Evolutionary conservation across 345 rosid species (phyloP), one percentile per base, ranked within the genome.

Genomic region (Ricinus communis): DNA sequence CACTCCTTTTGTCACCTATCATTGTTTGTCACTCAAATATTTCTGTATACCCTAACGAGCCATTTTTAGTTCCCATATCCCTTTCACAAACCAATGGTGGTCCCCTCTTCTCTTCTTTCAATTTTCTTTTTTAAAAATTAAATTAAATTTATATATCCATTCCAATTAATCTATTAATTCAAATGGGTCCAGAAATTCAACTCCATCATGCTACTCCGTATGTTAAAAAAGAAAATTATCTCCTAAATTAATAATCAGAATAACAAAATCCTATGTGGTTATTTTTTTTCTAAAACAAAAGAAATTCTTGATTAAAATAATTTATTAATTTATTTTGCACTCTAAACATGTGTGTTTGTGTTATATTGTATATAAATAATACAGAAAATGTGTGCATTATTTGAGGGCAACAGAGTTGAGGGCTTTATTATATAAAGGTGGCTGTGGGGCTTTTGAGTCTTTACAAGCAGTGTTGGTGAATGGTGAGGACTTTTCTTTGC

Each of bases 361-460:
- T 4, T 14, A n/a, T 14, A 28, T 7, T 47, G 6, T 21, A 16
- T 24, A 18, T 43, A 49, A 41, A 7, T 10, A 5, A n/a, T 51
- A 51, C 0, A 51, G 0, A 3, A 51, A 19, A 15, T 56, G 21
- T 28, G 13, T 31, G 13, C 10, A 8, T 36, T 66, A 66, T 31
- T 16, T 69, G 43, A 33, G 50, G 71, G 66, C 13, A 0, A 67
- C 59, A 68, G 66, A 75, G 79, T 77, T 62, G 77, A 62, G 65
- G 64, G 57, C 63, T 62, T 3, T 3, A n/a, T 76, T 74, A 80
- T 77, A 79, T 77, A 81, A 74, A 79, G 81, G 81, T 69, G 66
- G 86, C 71, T 83, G 87, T 62, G 74, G 83, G 76, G 83, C 83
- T 77, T 65, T 80, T 70, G 80, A 65, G 80, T 75, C 81, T 79